phyloP scores from a whole-genome alignment of 2,329 filamentous ascomycete genomes.

The Nemania sp. region DNA sequence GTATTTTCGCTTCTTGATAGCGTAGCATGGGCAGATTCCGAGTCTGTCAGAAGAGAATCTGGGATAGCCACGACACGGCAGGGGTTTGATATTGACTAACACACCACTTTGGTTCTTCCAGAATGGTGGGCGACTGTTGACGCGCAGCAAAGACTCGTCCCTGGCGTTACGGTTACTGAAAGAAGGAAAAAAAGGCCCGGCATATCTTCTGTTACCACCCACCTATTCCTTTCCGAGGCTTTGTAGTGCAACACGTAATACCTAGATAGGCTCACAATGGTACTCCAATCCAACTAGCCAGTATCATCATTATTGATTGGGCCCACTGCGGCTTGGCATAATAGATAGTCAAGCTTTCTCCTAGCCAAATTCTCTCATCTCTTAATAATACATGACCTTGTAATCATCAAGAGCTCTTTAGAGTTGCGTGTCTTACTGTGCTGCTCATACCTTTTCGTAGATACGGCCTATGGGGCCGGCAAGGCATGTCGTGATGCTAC shows the following conservation, averaged over 20 bases:
- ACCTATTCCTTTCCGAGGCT: not conserved
- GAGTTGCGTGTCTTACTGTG: too few species aligned
- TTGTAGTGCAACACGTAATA: not conserved
- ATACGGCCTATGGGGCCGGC: not conserved
- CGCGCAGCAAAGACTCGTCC: not conserved
- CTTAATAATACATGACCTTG: not conserved
- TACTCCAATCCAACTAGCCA: not conserved
- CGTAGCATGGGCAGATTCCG: too few species aligned
- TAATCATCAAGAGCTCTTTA: not conserved
- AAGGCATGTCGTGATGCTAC: not conserved
- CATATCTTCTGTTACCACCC: not conserved
- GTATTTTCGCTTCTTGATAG: too few species aligned
- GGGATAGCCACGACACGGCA: conserved; percentile 7
- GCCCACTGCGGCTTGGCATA: not conserved
- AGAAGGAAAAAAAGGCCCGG: conserved; percentile 8
- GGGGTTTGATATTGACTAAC: conserved; percentile 20
- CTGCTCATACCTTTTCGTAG: too few species aligned
- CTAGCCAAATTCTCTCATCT: not conserved
- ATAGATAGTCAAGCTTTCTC: not conserved
- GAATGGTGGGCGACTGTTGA: not conserved
- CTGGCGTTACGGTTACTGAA: not conserved
- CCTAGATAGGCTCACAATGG: not conserved
- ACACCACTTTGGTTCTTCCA: conserved; percentile 5
- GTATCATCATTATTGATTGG: not conserved
- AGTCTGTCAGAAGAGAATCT: too few species aligned